These are phyloP conservation scores for Eutrema heterophyllum DNA, from an alignment of 345 rosid species.

Conservation along the genomic window DNA sequence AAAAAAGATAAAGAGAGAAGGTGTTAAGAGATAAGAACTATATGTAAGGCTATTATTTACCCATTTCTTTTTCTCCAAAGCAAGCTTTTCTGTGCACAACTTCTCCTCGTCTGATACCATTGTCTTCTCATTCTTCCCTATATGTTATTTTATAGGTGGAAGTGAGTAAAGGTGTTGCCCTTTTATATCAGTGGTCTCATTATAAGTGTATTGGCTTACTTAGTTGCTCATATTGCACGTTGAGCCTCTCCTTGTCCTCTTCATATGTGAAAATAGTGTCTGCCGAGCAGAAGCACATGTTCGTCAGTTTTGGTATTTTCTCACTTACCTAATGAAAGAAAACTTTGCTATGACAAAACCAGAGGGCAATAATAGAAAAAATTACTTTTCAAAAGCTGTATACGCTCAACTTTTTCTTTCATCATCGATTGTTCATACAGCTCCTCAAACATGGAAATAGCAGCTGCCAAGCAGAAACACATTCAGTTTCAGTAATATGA, in stretches of 20 bases:
- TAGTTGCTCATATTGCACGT: slow-evolving; percentile 64
- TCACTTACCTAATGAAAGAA: too few species aligned
- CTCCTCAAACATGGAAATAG: slow-evolving; percentile 66
- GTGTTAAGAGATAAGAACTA: neutral
- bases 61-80: slow-evolving; percentile 63
- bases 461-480: slow-evolving; percentile 39
- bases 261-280: too few species aligned
- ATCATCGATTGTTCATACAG: too few species aligned
- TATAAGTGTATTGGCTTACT: slow-evolving; percentile 40
- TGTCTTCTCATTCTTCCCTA: slow-evolving; percentile 74
- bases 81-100: slow-evolving; percentile 52
- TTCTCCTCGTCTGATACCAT: slow-evolving; percentile 63
- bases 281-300: too few species aligned
- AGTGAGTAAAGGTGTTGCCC: slow-evolving; percentile 13
- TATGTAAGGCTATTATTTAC: slow-evolving; percentile 27
- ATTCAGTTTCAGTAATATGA: neutral
- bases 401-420: too few species aligned
- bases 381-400: too few species aligned
- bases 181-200: slow-evolving; percentile 1
- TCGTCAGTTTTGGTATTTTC: too few species aligned
- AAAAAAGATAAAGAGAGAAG: too few species aligned
- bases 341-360: too few species aligned
- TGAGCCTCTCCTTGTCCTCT: slow-evolving; percentile 74
- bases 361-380: too few species aligned
- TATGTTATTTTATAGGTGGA: slow-evolving; percentile 11